Evolutionary conservation across 352 stramenopile species (phyloP).

Genomic region (Phytophthora sansomeana): DNA sequence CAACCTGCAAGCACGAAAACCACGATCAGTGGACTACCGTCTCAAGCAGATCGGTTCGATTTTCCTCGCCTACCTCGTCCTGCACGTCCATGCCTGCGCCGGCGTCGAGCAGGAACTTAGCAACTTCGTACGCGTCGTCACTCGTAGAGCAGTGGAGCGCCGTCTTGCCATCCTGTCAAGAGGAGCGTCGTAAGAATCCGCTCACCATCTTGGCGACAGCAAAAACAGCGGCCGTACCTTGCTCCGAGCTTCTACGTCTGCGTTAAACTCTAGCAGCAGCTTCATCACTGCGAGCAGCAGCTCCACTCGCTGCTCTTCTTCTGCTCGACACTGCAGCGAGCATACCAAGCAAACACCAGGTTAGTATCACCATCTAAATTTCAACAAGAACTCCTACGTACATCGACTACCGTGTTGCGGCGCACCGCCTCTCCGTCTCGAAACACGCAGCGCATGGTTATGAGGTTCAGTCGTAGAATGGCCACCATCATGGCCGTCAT

Average conservation of each 20-base stretch:
- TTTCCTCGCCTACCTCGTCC: slow-evolving; percentile 26
- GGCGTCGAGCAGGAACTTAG: slow-evolving; percentile 32
- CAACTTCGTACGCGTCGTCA: slow-evolving; percentile 35
- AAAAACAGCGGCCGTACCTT: slow-evolving; percentile 9
- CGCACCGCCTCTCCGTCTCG: slow-evolving; percentile 17
- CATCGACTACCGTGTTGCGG: slow-evolving; percentile 35
- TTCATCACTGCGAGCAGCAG: slow-evolving; percentile 12
- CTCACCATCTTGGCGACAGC: neutral
- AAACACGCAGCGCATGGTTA: slow-evolving; percentile 37
- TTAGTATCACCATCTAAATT: neutral
- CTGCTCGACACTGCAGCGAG: slow-evolving; percentile 29
- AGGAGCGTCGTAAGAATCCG: neutral
- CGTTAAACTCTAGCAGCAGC: slow-evolving; percentile 19
- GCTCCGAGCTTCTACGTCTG: slow-evolving; percentile 18
- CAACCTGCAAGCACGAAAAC: slow-evolving; percentile 17
- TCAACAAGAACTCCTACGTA: slow-evolving; percentile 3
- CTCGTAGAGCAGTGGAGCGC: slow-evolving; percentile 31
- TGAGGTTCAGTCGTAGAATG: slow-evolving; percentile 33
- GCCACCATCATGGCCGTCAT: slow-evolving; percentile 41
- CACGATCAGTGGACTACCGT: neutral
- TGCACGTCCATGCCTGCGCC: slow-evolving; percentile 13
- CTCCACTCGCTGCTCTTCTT: slow-evolving; percentile 14
- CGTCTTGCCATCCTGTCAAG: slow-evolving; percentile 34
- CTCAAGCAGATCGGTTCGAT: neutral
- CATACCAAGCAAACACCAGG: neutral